These are phyloP conservation scores for Chenopodium album DNA, from an alignment of 148 eudicot genomes.

Conservation along the genomic window DNA sequence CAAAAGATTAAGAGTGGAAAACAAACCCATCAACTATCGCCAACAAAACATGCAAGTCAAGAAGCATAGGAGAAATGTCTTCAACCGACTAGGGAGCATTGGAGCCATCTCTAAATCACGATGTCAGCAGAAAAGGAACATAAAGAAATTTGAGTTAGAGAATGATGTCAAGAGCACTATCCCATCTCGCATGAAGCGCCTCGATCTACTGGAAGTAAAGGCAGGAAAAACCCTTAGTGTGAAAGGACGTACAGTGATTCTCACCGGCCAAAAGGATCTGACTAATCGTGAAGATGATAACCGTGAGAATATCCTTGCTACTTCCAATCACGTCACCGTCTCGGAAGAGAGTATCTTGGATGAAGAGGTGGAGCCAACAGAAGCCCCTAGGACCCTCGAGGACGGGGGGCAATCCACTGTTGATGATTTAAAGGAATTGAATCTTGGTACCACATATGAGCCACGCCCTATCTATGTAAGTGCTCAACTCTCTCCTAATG, in stretches of 20 bases:
- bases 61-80: too few species aligned
- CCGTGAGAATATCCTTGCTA: too few species aligned
- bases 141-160: not conserved
- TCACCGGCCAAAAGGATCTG: not conserved
- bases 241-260: not conserved
- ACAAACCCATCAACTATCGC: too few species aligned
- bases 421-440: conserved; percentile 5
- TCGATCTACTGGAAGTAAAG: not conserved
- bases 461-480: not conserved
- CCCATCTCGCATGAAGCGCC: not conserved
- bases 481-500: not conserved
- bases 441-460: not conserved
- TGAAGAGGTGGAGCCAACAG: not conserved
- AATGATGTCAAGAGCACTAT: not conserved
- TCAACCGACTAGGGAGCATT: too few species aligned
- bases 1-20: too few species aligned
- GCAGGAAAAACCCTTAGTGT: not conserved
- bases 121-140: not conserved
- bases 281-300: not conserved
- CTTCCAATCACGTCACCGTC: not conserved
- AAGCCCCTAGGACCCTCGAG: not conserved
- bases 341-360: not conserved
- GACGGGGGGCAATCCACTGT: conserved; percentile 12
- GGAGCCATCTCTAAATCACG: too few species aligned
- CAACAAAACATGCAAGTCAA: too few species aligned